A percentile compares a stretch with the other conserved stretches of the same genome.
Evolutionary conservation across 1,284 basidiomycete species (phyloP).

Genomic region (Puccinia novopanici): DNA sequence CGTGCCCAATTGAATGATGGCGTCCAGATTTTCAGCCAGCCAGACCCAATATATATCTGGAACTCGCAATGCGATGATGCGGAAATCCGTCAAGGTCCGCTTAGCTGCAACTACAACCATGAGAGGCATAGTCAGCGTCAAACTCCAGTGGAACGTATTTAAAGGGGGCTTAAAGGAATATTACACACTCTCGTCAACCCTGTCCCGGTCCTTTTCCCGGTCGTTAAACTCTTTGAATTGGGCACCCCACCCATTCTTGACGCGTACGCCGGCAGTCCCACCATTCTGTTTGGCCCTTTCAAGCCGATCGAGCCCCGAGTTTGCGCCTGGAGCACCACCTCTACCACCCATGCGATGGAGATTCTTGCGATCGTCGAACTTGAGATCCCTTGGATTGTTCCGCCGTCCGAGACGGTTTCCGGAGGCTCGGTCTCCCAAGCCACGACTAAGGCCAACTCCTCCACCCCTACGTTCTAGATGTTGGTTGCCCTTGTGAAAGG

Average conservation of each 20-base stretch:
- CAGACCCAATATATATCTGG: slow-evolving; percentile 61
- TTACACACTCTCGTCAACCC: slow-evolving; percentile 23
- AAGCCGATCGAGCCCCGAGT: not conserved
- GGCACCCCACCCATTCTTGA: slow-evolving; percentile 42
- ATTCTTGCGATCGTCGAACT: slow-evolving; percentile 30
- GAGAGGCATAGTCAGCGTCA: not conserved
- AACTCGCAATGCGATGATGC: slow-evolving; percentile 84
- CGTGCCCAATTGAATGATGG: not conserved
- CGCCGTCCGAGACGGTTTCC: not conserved
- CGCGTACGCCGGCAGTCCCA: not conserved
- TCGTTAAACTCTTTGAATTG: slow-evolving; percentile 45
- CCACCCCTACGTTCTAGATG: slow-evolving; percentile 28
- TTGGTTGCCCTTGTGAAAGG: slow-evolving; percentile 17
- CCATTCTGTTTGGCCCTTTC: not conserved
- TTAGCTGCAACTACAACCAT: slow-evolving; percentile 51
- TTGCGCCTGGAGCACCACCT: not conserved
- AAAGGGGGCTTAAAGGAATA: not conserved
- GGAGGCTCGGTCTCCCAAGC: slow-evolving; percentile 3
- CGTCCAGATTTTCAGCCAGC: slow-evolving; percentile 51
- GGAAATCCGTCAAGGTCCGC: slow-evolving; percentile 90
- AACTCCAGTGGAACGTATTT: no score
- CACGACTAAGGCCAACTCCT: slow-evolving; percentile 10
- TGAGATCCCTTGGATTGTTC: slow-evolving; percentile 9
- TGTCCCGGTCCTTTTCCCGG: slow-evolving; percentile 21
- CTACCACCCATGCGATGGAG: not conserved